Base-by-base conservation (phyloP, 257 asterid genomes). In the Asclepias syriaca region DNA sequence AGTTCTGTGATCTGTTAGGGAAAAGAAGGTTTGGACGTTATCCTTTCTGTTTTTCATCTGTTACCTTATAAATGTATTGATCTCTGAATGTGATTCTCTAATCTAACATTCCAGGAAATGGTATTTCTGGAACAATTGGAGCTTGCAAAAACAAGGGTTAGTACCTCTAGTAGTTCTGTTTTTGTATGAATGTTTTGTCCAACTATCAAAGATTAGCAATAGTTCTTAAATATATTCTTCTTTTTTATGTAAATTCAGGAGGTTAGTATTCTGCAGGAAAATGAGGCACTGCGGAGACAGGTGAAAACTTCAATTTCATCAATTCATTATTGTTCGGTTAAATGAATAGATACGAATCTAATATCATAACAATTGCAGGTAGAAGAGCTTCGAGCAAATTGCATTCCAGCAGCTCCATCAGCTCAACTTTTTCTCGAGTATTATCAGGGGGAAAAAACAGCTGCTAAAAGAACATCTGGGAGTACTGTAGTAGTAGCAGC, bases 21-120 rank as follows among this genome's bases (percentile, higher is more conserved):
- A 89, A 32, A 85, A 85, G 75, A 87, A 91, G 97, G 97, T 87
- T 87, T 56, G 5, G 55, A n/a, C 71, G 49, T 75, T 80, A 66
- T 5, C 63, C 34, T 18, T 54, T 59, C 27, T 34, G 9, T 18
- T 39, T 63, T 29, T 15, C 43, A 50, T 13, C 1, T 53, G 53
- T 63, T 65, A 22, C 40, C 40, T 48, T 48, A 48, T 3, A 54
- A 19, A 27, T 24, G 69, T 45, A 65, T 58, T 18, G 32, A 10
- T 75, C 12, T 14, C 19, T 14, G 18, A 18, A 16, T 65, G 59
- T 9, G 24, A 39, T 16, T 32, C 73, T 54, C 10, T 21, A 78
- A 53, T 78, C 65, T 74, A 29, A 29, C 29, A 56, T 77, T 81
- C 55, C 80, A 90, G 94, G 94, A 82, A 79, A 85, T 82, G 70